These are phyloP conservation scores for Penicillium silybi DNA, from an alignment of 495 filamentous ascomycete species.

Conservation along the genomic window DNA sequence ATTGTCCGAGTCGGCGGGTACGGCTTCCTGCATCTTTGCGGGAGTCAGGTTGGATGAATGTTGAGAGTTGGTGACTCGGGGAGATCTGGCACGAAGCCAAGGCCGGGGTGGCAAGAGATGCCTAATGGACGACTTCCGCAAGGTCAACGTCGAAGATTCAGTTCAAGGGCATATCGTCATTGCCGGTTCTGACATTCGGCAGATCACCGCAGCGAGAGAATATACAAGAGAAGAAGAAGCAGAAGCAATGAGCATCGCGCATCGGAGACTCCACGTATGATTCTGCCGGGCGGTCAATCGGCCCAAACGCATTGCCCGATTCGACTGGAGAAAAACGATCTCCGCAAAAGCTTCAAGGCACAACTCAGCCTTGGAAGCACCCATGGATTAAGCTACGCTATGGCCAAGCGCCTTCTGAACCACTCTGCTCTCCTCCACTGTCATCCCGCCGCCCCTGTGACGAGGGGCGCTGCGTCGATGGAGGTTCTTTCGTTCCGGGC, in stretches of 20 bases:
- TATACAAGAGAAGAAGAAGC: neutral
- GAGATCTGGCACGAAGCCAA: conserved; percentile 15
- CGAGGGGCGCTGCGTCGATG: conserved; percentile 29
- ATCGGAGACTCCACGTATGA: conserved; percentile 8
- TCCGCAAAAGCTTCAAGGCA: conserved; percentile 1
- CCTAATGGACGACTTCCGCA: neutral
- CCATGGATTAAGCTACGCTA: conserved; percentile 33
- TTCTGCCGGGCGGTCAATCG: conserved; percentile 12
- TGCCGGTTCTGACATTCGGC: neutral
- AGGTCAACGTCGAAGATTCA: neutral
- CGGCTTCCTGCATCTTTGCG: neutral
- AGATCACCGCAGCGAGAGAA: neutral
- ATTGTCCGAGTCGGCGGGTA: neutral
- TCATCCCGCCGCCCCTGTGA: conserved; percentile 27
- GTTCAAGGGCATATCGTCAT: neutral
- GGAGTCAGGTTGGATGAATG: neutral
- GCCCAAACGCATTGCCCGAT: conserved; percentile 8
- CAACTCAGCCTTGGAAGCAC: neutral
- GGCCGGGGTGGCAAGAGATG: conserved; percentile 4
- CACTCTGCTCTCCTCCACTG: conserved; percentile 27
- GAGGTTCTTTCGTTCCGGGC: conserved; percentile 41
- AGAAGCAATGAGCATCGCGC: neutral
- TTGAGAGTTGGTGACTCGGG: neutral
- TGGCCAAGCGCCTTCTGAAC: conserved; percentile 38
- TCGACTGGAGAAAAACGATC: conserved; percentile 11